A percentile compares a stretch with the other conserved stretches of the same genome.
Conservation (phyloP, 257 asterid species). For the Lycium barbarum region DNA sequence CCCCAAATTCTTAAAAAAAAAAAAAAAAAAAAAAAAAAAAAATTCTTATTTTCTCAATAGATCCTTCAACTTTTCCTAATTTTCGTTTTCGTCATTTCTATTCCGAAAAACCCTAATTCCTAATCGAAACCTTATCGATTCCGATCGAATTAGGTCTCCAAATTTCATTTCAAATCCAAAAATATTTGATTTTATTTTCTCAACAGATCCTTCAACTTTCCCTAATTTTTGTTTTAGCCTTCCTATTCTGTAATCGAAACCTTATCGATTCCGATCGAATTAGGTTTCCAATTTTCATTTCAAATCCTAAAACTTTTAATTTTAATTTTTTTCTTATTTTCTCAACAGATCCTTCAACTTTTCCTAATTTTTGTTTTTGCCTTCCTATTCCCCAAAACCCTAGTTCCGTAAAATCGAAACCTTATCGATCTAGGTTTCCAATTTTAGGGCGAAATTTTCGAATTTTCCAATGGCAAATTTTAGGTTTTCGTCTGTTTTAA, state of each 20-base stretch:
- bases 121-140: background rate
- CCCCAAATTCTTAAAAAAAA: background rate
- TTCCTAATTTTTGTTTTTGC: background rate
- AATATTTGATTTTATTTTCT: background rate
- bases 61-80: conserved; percentile 19
- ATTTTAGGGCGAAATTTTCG: conserved; percentile 34
- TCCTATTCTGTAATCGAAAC: background rate
- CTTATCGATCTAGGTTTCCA: background rate
- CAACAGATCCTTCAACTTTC: conserved; percentile 27
- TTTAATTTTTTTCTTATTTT: background rate
- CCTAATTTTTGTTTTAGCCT: background rate
- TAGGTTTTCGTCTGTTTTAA: conserved; percentile 22
- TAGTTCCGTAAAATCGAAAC: background rate
- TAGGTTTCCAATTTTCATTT: background rate
- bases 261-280: background rate
- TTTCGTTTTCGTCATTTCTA: background rate
- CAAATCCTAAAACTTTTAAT: background rate
- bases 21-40: too few relatives aligned
- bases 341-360: conserved; percentile 25
- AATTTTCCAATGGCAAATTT: background rate
- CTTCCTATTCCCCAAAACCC: conserved; percentile 18
- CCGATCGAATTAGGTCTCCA: background rate
- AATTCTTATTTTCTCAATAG: background rate
- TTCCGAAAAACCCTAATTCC: conserved; percentile 27
- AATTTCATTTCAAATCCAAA: background rate